phyloP scores from a whole-genome alignment of 2,329 filamentous ascomycete species.

The Fusarium oligoseptatum region DNA sequence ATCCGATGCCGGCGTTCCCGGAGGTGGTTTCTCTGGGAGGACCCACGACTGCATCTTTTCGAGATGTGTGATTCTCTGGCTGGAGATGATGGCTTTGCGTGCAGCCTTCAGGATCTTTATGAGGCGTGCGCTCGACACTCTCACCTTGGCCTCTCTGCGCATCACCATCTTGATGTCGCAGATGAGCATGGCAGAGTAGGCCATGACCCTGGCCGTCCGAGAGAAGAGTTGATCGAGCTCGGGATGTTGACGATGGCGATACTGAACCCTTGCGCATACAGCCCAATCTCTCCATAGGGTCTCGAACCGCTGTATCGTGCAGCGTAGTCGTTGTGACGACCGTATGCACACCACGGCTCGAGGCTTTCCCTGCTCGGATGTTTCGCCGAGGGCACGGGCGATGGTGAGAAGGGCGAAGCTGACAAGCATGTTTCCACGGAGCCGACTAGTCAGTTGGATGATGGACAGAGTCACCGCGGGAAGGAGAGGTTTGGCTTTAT shows the following conservation, averaged over 20 bases:
- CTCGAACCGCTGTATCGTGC: constrained; percentile 28
- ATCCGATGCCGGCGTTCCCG: constrained; percentile 1
- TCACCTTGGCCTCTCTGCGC: constrained; percentile 3
- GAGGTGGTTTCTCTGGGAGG: constrained; percentile 12
- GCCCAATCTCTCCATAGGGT: constrained; percentile 21
- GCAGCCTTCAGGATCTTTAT: constrained; percentile 22
- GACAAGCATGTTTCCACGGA: constrained; percentile 21
- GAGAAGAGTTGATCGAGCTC: constrained; percentile 24
- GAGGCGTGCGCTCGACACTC: constrained; percentile 14
- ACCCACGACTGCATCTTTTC: constrained; percentile 21
- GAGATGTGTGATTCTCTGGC: constrained; percentile 33
- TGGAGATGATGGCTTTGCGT: constrained; percentile 26
- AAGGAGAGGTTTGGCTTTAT: background rate
- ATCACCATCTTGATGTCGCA: constrained; percentile 33
- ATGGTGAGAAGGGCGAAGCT: constrained; percentile 31
- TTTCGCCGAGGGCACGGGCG: constrained; percentile 29
- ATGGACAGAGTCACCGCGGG: background rate
- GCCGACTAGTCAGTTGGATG: background rate
- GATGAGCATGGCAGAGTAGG: constrained; percentile 19
- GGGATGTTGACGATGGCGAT: constrained; percentile 1
- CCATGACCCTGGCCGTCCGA: constrained; percentile 28
- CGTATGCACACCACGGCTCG: constrained; percentile 2
- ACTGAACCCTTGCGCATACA: constrained; percentile 13
- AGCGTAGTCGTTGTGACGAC: constrained; percentile 15
- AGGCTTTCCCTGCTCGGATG: constrained; percentile 27